Evolutionary conservation across 805 yeast species (phyloP).

Genomic region (Debaryomyces hansenii): DNA sequence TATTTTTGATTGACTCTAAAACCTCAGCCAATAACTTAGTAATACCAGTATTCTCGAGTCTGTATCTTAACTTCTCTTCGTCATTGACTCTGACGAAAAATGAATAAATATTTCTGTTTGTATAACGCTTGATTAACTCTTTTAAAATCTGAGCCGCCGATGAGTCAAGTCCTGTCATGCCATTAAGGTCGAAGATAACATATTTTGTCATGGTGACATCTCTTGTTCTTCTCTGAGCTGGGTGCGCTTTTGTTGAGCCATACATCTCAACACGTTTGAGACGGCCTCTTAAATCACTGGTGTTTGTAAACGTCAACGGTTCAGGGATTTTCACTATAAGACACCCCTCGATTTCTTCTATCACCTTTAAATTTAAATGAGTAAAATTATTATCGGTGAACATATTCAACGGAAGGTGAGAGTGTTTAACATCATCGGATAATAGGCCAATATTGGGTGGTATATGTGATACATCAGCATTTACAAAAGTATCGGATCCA

Average conservation of each 20-base stretch:
- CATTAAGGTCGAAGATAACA: constrained; percentile 41
- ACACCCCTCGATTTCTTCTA: constrained; percentile 47
- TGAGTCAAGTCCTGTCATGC: constrained; percentile 43
- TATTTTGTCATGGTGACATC: constrained; percentile 40
- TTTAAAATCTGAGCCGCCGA: constrained; percentile 40
- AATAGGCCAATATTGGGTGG: constrained; percentile 19
- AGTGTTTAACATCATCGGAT: neutral
- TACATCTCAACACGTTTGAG: constrained; percentile 41
- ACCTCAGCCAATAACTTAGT: constrained; percentile 22
- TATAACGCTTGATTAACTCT: constrained; percentile 28
- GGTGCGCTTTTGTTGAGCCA: constrained; percentile 45
- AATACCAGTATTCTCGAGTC: constrained; percentile 33
- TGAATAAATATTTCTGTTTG: constrained; percentile 26
- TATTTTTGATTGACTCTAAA: constrained; percentile 23
- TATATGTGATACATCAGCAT: constrained; percentile 34
- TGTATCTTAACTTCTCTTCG: constrained; percentile 22
- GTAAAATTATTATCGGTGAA: constrained; percentile 37
- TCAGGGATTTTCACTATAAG: constrained; percentile 44
- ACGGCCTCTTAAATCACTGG: constrained; percentile 38
- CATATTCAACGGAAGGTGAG: constrained; percentile 24
- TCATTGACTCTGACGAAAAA: constrained; percentile 38
- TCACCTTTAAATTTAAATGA: constrained; percentile 32
- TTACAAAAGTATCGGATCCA: constrained; percentile 39
- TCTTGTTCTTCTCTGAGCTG: constrained; percentile 37
- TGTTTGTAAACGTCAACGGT: constrained; percentile 43